Evolutionary conservation across 495 filamentous ascomycete genomes (phyloP).

Genomic region (Podospora pseudocomata): DNA sequence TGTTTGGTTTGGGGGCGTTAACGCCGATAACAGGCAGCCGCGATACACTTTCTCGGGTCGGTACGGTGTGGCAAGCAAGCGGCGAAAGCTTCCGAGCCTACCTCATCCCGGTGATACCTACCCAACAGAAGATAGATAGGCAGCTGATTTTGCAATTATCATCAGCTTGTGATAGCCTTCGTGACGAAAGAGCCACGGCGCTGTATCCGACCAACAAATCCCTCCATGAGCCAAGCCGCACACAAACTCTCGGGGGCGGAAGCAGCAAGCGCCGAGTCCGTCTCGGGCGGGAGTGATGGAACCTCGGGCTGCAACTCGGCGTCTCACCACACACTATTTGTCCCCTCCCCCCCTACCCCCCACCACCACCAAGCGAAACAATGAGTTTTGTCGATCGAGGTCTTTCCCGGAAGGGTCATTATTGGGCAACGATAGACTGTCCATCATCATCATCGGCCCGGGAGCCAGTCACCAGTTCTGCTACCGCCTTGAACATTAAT

Average conservation of each 20-base stretch:
- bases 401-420: not conserved
- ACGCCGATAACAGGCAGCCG: not conserved
- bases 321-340: not conserved
- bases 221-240: not conserved
- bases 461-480: not conserved
- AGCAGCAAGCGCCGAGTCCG: conserved; percentile 20
- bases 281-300: conserved; percentile 16
- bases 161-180: not conserved
- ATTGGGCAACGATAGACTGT: not conserved
- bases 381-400: not conserved
- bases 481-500: no score
- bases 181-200: conserved; percentile 30
- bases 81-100: not conserved
- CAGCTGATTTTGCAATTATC: not conserved
- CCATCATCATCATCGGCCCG: not conserved
- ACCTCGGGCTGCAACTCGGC: not conserved
- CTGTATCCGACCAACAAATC: not conserved
- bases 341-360: not conserved
- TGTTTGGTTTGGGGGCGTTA: not conserved
- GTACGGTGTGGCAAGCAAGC: no score
- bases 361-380: not conserved
- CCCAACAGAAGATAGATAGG: not conserved
- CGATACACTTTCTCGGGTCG: not conserved
- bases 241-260: conserved; percentile 17
- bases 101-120: no score